Evolutionary conservation across 768 basidiomycete genomes (phyloP).

Genomic region (Naematelia aurantialba): DNA sequence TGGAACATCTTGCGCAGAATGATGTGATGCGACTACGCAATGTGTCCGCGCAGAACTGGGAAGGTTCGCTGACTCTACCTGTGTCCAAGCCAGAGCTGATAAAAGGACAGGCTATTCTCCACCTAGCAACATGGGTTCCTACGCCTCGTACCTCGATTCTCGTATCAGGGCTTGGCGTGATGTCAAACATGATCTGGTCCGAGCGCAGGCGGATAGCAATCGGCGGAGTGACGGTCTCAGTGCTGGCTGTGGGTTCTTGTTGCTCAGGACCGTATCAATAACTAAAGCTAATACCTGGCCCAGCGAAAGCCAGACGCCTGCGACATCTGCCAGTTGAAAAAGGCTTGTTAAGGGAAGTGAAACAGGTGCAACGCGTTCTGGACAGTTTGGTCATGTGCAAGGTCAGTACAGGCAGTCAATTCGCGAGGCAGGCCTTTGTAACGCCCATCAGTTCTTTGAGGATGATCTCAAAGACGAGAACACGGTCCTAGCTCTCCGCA

Average conservation of each 20-base stretch:
- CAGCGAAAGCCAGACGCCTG: constrained; percentile 61
- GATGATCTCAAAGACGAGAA: constrained; percentile 91
- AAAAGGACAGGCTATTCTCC: constrained; percentile 66
- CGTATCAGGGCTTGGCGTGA: constrained; percentile 84
- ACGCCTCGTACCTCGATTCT: constrained; percentile 81
- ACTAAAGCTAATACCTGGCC: neutral
- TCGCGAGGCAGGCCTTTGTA: neutral
- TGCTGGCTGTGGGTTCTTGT: constrained; percentile 28
- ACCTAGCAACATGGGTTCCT: constrained; percentile 79
- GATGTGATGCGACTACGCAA: constrained; percentile 79
- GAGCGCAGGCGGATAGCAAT: constrained; percentile 89
- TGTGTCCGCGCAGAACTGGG: constrained; percentile 78
- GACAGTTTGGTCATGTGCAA: constrained; percentile 81
- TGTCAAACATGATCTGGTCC: constrained; percentile 87
- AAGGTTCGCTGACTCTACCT: constrained; percentile 59
- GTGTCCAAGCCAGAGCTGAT: constrained; percentile 2
- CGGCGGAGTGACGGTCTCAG: constrained; percentile 52
- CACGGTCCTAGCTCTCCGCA: constrained; percentile 76
- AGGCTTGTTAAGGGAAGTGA: constrained; percentile 86
- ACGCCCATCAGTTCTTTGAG: constrained; percentile 88
- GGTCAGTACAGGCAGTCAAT: constrained; percentile 57
- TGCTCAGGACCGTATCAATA: neutral
- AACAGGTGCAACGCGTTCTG: constrained; percentile 82
- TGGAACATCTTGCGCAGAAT: constrained; percentile 69
- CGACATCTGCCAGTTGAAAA: constrained; percentile 92